A percentile compares a stretch with the other conserved stretches of the same genome.
Conservation (phyloP, 768 basidiomycete species). For the Tricholoma saponaceum region DNA sequence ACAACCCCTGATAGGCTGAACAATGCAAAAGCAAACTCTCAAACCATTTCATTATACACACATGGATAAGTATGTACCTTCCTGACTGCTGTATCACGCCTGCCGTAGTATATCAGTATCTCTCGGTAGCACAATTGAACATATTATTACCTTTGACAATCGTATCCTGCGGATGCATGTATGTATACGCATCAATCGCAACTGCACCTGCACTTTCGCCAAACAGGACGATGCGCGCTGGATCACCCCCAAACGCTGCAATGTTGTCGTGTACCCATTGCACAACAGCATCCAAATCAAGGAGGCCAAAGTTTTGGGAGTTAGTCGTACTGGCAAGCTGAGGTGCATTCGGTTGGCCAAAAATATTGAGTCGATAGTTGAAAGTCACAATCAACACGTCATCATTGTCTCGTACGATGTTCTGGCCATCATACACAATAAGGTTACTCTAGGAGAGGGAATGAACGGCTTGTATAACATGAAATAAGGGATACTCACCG, state of each 20-base stretch:
- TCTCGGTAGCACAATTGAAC: background rate
- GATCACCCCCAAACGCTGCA: constrained; percentile 39
- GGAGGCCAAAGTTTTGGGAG: constrained; percentile 35
- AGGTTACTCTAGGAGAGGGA: constrained; percentile 23
- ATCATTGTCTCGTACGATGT: constrained; percentile 30
- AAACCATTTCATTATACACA: background rate
- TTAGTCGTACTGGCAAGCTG: constrained; percentile 23
- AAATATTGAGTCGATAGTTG: constrained; percentile 37
- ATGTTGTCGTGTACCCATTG: constrained; percentile 48
- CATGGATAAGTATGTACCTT: background rate
- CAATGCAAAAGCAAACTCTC: background rate
- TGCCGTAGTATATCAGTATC: background rate
- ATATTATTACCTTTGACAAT: constrained; percentile 25
- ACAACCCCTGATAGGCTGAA: background rate
- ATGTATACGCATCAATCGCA: constrained; percentile 30
- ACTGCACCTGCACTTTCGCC: constrained; percentile 35
- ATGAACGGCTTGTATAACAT: background rate
- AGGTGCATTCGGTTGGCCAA: constrained; percentile 36
- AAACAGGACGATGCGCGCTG: constrained; percentile 31
- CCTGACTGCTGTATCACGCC: background rate
- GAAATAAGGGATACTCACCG: constrained; percentile 18
- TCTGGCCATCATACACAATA: constrained; percentile 25
- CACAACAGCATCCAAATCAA: constrained; percentile 37
- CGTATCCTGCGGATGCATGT: constrained; percentile 29
- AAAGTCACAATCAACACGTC: constrained; percentile 33